Evolutionary conservation across 2,329 filamentous ascomycete species (phyloP), one percentile per base, ranked within the genome.

Genomic region (Ceratocystis variospora): DNA sequence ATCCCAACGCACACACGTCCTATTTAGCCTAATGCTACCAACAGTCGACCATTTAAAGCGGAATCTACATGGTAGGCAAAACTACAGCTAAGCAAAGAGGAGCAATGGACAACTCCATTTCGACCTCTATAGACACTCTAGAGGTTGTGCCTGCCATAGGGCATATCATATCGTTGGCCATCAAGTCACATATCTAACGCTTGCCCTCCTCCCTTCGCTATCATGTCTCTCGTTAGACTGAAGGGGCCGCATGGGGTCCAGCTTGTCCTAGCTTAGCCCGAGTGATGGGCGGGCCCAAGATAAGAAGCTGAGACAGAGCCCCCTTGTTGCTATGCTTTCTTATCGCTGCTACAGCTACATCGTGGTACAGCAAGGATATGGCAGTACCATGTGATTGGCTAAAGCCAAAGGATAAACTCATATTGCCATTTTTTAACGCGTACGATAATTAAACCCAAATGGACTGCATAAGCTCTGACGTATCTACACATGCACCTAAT

Each of bases 251-350:
- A 31, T 59, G 55, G 28, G 55, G 55, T 59, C 33, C 28, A 37
- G 12, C 28, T 59, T 31, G 22, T 10, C 28, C n/a, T 59, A 17
- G 25, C 55, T 4, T 37, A 37, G 28, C 55, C 55, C 33, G 12
- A 41, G 28, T 19, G 17, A 37, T 59, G 17, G 12, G 28, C 28
- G 10, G 5, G 33, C 10, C 6, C 55, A 59, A 59, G 55, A 59
- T 59, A 59, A 59, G 53, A 57, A 57, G 55, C 55, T 59, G 55
- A 59, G 25, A 59, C 55, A 10, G 55, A 7, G 7, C 55, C 55
- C 55, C 55, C 55, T 37, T 59, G 28, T 28, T 59, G 5, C 50
- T 3, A 19, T 25, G 19, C 50, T 31, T 15, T 37, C 28, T 59
- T 37, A 28, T 59, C 33, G 33, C 33, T 31, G 28, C 53, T 33